Conservation (phyloP, 257 asterid genomes). For the Fraxinus excelsior region DNA sequence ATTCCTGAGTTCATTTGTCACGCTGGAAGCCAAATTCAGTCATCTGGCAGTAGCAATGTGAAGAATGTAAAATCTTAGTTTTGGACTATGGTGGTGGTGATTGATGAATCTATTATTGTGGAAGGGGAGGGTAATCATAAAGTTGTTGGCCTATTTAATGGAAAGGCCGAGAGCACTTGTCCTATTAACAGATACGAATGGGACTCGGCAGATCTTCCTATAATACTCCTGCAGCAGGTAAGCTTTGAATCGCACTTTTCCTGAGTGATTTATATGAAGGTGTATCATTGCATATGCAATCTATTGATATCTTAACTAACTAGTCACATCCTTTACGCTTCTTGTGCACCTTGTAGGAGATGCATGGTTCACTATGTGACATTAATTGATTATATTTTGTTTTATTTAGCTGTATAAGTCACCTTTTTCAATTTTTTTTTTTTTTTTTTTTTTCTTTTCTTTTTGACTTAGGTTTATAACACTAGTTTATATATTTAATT, state of each 20-base stretch:
- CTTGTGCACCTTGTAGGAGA: constrained; percentile 1
- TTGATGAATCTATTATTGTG: constrained; percentile 80
- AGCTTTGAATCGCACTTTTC: constrained; percentile 14
- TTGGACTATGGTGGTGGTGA: constrained; percentile 77
- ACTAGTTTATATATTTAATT: not conserved
- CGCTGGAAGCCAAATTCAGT: constrained; percentile 55
- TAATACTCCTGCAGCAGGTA: constrained; percentile 91
- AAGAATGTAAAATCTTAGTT: constrained; percentile 63
- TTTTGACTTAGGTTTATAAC: not conserved
- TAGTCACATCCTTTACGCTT: not conserved
- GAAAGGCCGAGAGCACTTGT: constrained; percentile 52
- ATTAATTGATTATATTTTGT: constrained; percentile 2
- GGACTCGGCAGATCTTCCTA: constrained; percentile 82
- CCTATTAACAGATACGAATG: constrained; percentile 73
- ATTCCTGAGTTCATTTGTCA: constrained; percentile 76
- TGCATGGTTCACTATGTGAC: not conserved
- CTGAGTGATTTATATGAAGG: not conserved
- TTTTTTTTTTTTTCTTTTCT: too few relatives aligned
- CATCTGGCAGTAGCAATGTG: constrained; percentile 34
- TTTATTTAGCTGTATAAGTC: not conserved
- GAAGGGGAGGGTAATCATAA: constrained; percentile 97
- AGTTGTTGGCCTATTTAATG: constrained; percentile 83
- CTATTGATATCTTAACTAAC: not conserved
- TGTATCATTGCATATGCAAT: not conserved
- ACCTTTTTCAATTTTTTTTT: not conserved